Evolutionary conservation across 129 eudicot species (phyloP), one percentile per base, ranked within the genome.

Genomic region (Artemisia argyi): DNA sequence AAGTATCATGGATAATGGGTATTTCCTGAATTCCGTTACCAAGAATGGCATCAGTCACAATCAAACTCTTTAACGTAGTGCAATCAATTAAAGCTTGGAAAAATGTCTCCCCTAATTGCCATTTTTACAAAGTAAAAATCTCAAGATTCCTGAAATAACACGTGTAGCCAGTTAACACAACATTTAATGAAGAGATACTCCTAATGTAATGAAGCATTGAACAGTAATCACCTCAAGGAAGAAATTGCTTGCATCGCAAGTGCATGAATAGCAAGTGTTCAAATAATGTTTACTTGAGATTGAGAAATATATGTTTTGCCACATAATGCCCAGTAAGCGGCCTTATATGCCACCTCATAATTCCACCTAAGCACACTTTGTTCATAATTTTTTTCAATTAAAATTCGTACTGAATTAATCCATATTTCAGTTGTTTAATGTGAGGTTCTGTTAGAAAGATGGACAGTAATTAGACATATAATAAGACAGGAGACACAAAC

Each of bases 11-110:
- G 71, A 77, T 54, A 72, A 94, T 80, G 12, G 88, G 80, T 66
- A 90, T 86, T 76, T 94, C 99, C 61, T 90, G 99, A 64, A 86
- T 83, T 44, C 98, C 96, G 80, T 86, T 90, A 24, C 94, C 93
- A 79, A 94, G 95, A 20, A 88, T 88, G 65, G 96, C 89, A 88
- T 90, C 97, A 77, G 79, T 84, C 69, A 90, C 80, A 42, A 83
- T 81, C 80, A 94, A 75, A 78, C 84, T 87, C 79, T 69, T 88
- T 84, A 94, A 78, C 82, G 71, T 79, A 35, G 75, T 89, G 90
- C 97, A 94, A 63, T 88, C 86, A 12, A 93, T 83, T 73, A 94
- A 57, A 42, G 88, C 94, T 60, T 80, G 86, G 75, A 90, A 94
- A 85, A 94, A 94, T 17, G 82, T 68, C 70, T 94, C 97, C 66